Conservation (phyloP, 2,329 filamentous ascomycete genomes). For the Scytalidium lignicola region DNA sequence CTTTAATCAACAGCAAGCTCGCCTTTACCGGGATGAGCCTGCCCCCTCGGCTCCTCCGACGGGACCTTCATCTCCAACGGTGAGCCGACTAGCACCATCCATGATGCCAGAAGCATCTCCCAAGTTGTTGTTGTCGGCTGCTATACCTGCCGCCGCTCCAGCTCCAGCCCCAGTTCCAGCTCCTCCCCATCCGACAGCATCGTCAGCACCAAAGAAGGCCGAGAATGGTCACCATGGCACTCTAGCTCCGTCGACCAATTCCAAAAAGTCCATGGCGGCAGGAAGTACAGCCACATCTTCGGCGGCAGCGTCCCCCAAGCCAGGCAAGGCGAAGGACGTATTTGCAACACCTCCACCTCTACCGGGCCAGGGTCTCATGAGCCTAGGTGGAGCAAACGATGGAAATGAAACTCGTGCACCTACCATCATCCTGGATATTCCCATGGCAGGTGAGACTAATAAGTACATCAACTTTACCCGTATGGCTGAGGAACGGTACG, state of each 20-base stretch:
- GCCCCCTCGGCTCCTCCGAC: slow-evolving; percentile 10
- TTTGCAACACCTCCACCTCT: slow-evolving; percentile 44
- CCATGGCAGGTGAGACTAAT: slow-evolving; percentile 71
- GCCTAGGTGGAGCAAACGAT: slow-evolving; percentile 42
- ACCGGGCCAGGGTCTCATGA: slow-evolving; percentile 58
- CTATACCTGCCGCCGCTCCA: slow-evolving; percentile 5
- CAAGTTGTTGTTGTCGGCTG: slow-evolving; percentile 4
- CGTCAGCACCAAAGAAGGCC: slow-evolving; percentile 8
- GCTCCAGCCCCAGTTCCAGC: slow-evolving; percentile 12
- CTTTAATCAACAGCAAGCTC: slow-evolving; percentile 27
- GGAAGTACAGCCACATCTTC: slow-evolving; percentile 44
- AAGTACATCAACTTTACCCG: slow-evolving; percentile 95
- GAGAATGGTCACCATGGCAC: slow-evolving; percentile 8
- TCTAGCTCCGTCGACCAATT: slow-evolving; percentile 14
- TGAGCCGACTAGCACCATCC: slow-evolving; percentile 15
- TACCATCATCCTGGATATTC: slow-evolving; percentile 79
- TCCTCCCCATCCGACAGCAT: slow-evolving; percentile 16
- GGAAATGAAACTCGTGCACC: slow-evolving; percentile 58
- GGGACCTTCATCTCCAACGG: slow-evolving; percentile 25
- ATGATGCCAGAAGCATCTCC: neutral
- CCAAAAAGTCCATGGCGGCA: slow-evolving; percentile 35
- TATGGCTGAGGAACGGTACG: slow-evolving; percentile 88
- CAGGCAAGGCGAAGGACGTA: slow-evolving; percentile 40
- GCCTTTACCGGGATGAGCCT: slow-evolving; percentile 16
- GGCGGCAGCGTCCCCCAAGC: slow-evolving; percentile 49